These are phyloP conservation scores for Microcera coccophila DNA, from an alignment of 2,329 filamentous ascomycete species.

Conservation along the genomic window DNA sequence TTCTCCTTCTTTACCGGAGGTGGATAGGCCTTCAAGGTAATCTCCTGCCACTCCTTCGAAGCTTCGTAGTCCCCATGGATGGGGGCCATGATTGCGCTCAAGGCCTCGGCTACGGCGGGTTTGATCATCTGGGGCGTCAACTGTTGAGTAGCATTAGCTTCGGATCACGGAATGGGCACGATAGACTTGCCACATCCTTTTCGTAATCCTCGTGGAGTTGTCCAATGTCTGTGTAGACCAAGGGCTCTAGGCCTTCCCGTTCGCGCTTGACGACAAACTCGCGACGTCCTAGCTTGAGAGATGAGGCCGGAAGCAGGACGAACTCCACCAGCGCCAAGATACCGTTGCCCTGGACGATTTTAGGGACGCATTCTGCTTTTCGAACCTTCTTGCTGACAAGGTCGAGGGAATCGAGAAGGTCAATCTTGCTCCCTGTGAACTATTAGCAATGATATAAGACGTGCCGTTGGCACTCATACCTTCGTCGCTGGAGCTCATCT, in stretches of 20 bases:
- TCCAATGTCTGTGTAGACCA: constrained; percentile 74
- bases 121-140: constrained; percentile 86
- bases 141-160: constrained; percentile 9
- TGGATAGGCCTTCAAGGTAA: constrained; percentile 75
- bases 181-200: constrained; percentile 65
- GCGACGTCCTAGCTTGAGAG: constrained; percentile 56
- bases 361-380: constrained; percentile 77
- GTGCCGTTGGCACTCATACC: constrained; percentile 38
- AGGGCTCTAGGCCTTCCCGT: constrained; percentile 63
- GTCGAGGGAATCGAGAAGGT: constrained; percentile 78
- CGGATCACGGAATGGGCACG: neutral
- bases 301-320: constrained; percentile 74
- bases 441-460: neutral
- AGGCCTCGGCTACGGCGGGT: constrained; percentile 69
- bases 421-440: constrained; percentile 74
- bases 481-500: constrained; percentile 77
- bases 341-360: constrained; percentile 78
- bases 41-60: constrained; percentile 70
- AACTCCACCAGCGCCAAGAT: constrained; percentile 82
- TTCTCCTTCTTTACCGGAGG: constrained; percentile 65
- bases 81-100: constrained; percentile 70
- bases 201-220: constrained; percentile 76
- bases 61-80: constrained; percentile 71
- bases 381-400: constrained; percentile 75
- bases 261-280: constrained; percentile 66